Base-by-base conservation (phyloP, 2,329 filamentous ascomycete species). In the Aspergillus eucalypticola region DNA sequence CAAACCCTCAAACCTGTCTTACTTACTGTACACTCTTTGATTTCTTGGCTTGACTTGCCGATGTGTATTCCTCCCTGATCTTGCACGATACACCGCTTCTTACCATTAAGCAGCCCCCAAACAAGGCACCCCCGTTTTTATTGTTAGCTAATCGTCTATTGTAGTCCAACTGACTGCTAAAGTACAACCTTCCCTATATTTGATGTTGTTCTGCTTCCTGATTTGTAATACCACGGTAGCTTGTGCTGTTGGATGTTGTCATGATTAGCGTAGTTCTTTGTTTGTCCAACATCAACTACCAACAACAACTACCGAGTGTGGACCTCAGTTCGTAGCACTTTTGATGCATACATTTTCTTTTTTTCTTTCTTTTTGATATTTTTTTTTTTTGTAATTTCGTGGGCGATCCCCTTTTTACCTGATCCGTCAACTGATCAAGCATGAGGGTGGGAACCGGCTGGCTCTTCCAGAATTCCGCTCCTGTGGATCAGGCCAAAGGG, bases 41-140 rank as follows among this genome's bases (percentile, higher is more conserved):
- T 46, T 32, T 35, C 53, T 55, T 55, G 53, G 53, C 17, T 44
- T n/a, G 39, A 46, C 23, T 21, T 42, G n/a, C 39, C 21, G 25
- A 44, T 29, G 27, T 29, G 41, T 46, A 35, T 13, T 15, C 21
- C 13, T 29, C 29, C 42, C 39, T 39, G 19, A 32, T 35, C 25
- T 19, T 19, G 29, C 42, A 46, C 38, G 46, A 56, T 59, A 56
- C 60, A 61, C 60, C 60, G 60, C 56, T 59, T 59, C 41, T 61
- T 59, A 56, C 46, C n/a, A 29, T 53, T 38, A 56, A 39, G 11
- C 32, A 35, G 32, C 21, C 56, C 51, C 21, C 29, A 55, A 44
- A 44, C 39, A 42, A 42, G 53, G 39, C 53, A 44, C 38, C 15
- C 13, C 39, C 19, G 32, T 35, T 44, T 27, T 27, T 13, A 29